phyloP scores from a whole-genome alignment of 2,329 filamentous ascomycete genomes.

The Meredithiella fracta region DNA sequence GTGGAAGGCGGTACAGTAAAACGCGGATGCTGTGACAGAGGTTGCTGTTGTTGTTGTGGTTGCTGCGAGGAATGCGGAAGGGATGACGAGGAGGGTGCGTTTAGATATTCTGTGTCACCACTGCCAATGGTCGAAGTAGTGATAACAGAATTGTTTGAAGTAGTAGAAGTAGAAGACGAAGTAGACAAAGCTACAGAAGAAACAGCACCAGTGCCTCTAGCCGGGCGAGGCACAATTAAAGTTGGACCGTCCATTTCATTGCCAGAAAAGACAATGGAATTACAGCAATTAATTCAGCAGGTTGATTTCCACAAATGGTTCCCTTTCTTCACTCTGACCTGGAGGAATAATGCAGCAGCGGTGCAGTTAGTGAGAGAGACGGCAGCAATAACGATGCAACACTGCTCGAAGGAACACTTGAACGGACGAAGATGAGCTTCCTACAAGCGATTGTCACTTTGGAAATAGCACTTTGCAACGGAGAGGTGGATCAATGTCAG shows the following conservation, averaged over 20 bases:
- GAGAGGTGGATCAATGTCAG: background rate
- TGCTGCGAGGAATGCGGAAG: conserved; percentile 15
- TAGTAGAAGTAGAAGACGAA: background rate
- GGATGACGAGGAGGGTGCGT: conserved; percentile 18
- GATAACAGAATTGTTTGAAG: background rate
- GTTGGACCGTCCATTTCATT: conserved; percentile 10
- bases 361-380: background rate
- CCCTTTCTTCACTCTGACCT: background rate
- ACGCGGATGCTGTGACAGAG: conserved; percentile 15
- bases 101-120: conserved; percentile 4
- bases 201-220: conserved; percentile 18
- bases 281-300: no score
- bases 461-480: no score
- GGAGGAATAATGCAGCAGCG: background rate
- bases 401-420: background rate
- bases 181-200: background rate
- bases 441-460: no score
- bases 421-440: background rate
- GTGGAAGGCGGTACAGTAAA: conserved; percentile 19
- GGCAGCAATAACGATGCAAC: background rate
- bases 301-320: no score
- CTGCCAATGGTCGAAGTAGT: background rate
- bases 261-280: background rate
- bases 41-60: conserved; percentile 13
- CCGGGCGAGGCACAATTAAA: conserved; percentile 23